Base-by-base conservation (phyloP, 495 filamentous ascomycete genomes). In the Penicillium paradoxum region DNA sequence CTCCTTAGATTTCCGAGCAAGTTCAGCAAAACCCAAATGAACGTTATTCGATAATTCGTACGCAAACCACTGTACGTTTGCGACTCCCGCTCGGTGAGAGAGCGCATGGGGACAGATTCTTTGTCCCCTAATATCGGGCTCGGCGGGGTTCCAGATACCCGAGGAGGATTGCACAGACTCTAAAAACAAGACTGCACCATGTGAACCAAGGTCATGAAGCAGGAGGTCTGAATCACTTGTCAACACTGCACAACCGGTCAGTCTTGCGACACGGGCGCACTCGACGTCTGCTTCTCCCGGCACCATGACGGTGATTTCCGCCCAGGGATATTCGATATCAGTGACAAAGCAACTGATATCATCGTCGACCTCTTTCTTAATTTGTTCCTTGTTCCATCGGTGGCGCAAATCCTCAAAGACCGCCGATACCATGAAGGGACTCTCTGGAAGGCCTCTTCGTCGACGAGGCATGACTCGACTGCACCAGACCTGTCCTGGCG, bases 201-300 rank as follows among this genome's bases (percentile, higher is more conserved):
- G 36, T 0, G 56, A 22, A 2, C 85, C 86, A 4, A 89, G 71
- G 42, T 88, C 76, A 58, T 88, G 76, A 0, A 89, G 73, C 18
- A 90, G 70, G n/a, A 90, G 72, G 57, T 91, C 88, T 0, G 88
- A 90, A 58, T 91, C 88, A 21, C 75, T 79, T 7, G 87, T 89
- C 10, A 91, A 58, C 22, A 89, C 63, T 3, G 72, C 68, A 0
- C 77, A 76, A 3, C 77, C 80, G 41, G 74, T 66, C 3, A 65
- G 42, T n/a, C 65, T 73, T n/a, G 81, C 66, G 40, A 79, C 67
- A 29, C 69, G 56, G 10, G 83, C 87, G 68, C 87, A 90, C 57
- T 79, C 85, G 5, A 67, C 60, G 58, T 91, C 87, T 17, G 88
- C 88, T 63, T 91, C 88, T 0, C 85, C 86, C 0, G 84, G 76